Base-by-base conservation (phyloP, 768 basidiomycete species). In the Boletus bicolor region DNA sequence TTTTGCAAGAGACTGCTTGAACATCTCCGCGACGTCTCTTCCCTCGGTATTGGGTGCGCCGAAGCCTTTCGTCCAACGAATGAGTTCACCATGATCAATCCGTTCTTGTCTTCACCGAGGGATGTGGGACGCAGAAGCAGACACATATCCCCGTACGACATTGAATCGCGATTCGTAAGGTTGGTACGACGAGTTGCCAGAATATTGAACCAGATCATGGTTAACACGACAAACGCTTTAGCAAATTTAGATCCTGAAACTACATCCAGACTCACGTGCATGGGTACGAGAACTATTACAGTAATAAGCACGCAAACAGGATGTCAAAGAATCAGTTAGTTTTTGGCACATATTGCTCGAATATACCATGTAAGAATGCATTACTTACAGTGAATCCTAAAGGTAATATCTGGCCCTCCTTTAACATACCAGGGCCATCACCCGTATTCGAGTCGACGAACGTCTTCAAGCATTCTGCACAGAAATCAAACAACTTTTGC, bases 61-160 rank as follows among this genome's bases (percentile, higher is more conserved):
- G 64, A 98, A 98, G 60, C 97, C 97, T 73, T 99, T 99, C n/a
- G 97, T 99, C 97, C 97, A 99, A 17, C 96, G 88, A 65, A 98
- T 93, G 37, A 98, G 86, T 57, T 83, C 82, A 24, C 93, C 96
- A 58, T 98, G 93, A 71, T 98, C 93, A 60, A 99, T 98, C 51
- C 83, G 81, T 38, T 87, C 82, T 79, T 98, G 97, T n/a, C 91
- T 95, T 70, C 11, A 60, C 3, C 46, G 44, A 36, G 45, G 32
- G 37, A 49, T 42, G 42, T 10, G 7, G 24, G 14, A 36, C 32
- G 9, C 3, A 45, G 26, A 30, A 9, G 19, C 10, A 38, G 21
- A 36, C 12, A 38, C 32, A 38, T 24, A 10, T 30, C 32, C 41
- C 37, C 21, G 15, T 1, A 12, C 26, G 1, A 49, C 15, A 45